These are phyloP conservation scores for Allantophomopsis lycopodina DNA, from an alignment of 2,329 filamentous ascomycete species.

Conservation along the genomic window DNA sequence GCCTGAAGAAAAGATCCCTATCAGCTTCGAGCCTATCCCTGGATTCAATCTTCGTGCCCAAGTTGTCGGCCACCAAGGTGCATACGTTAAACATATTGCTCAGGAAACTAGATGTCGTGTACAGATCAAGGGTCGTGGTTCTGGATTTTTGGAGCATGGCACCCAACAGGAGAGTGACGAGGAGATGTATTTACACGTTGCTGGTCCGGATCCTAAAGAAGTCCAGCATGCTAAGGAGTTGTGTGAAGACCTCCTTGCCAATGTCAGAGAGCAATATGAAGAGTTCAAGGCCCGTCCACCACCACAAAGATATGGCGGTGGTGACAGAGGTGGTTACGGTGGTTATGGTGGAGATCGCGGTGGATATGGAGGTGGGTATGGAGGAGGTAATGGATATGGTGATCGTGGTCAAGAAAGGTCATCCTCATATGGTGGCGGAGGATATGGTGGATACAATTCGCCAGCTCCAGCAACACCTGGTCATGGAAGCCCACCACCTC, in stretches of 20 bases:
- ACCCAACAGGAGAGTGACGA: slow-evolving; percentile 90
- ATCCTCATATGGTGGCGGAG: slow-evolving; percentile 19
- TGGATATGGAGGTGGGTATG: slow-evolving; percentile 29
- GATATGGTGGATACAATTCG: slow-evolving; percentile 18
- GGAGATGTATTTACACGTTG: slow-evolving; percentile 91
- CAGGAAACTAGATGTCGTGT: slow-evolving; percentile 90
- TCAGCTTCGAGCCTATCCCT: slow-evolving; percentile 77
- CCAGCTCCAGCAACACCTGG: slow-evolving; percentile 14
- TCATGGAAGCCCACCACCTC: slow-evolving; percentile 22
- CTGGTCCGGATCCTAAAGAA: slow-evolving; percentile 76
- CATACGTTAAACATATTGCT: slow-evolving; percentile 97
- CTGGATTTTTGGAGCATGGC: slow-evolving; percentile 80
- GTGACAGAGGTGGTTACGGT: slow-evolving; percentile 18
- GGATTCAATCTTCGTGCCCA: slow-evolving; percentile 95
- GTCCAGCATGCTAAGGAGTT: slow-evolving; percentile 79
- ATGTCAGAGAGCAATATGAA: slow-evolving; percentile 83
- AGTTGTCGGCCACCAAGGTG: slow-evolving; percentile 86
- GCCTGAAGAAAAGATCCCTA: slow-evolving; percentile 91
- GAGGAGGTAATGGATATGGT: slow-evolving; percentile 24
- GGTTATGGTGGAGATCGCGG: slow-evolving; percentile 26
- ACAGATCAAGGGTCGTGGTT: slow-evolving; percentile 94
- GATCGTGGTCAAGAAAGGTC: slow-evolving; percentile 22
- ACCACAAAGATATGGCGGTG: slow-evolving; percentile 49
- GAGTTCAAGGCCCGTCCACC: slow-evolving; percentile 71
- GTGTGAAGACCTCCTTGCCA: slow-evolving; percentile 74